Evolutionary conservation across 345 rosid species (phyloP).

Genomic region (Lepidium africanum): DNA sequence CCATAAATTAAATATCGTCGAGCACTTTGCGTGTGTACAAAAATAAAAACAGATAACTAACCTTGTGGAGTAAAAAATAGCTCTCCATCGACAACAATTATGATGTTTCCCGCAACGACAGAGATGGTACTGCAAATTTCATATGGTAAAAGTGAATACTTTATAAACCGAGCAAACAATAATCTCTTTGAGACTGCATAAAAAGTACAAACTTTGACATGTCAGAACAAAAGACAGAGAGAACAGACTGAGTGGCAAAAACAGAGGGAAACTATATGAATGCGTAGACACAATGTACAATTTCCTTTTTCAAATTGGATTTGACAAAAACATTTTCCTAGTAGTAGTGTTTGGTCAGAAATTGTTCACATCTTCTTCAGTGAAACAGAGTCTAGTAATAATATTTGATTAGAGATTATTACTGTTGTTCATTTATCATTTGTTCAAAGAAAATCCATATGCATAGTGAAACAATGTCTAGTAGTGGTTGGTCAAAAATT

Average conservation of each 20-base stretch:
- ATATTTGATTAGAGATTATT: too few relatives aligned
- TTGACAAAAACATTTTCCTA: too few relatives aligned
- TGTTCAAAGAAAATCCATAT: too few relatives aligned
- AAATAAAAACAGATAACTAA: neutral
- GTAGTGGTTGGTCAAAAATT: too few relatives aligned
- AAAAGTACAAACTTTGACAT: neutral
- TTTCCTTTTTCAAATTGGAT: too few relatives aligned
- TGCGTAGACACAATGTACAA: too few relatives aligned
- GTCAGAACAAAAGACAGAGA: neutral
- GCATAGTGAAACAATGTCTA: too few relatives aligned
- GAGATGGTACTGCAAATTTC: constrained; percentile 53
- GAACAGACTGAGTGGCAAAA: constrained; percentile 43
- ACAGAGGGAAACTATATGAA: too few relatives aligned
- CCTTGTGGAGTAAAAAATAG: constrained; percentile 77
- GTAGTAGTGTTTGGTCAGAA: too few relatives aligned
- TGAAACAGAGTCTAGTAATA: too few relatives aligned
- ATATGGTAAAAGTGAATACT: neutral
- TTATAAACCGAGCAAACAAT: neutral
- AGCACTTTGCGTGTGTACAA: neutral
- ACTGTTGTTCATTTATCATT: too few relatives aligned
- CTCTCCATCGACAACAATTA: constrained; percentile 63
- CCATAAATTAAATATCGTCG: neutral
- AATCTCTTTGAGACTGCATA: neutral
- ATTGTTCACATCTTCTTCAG: too few relatives aligned
- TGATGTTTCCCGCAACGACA: constrained; percentile 77